A percentile compares a stretch with the other conserved stretches of the same genome.
Evolutionary conservation across 2,329 filamentous ascomycete species (phyloP).

Genomic region (Apiospora pterosperma): DNA sequence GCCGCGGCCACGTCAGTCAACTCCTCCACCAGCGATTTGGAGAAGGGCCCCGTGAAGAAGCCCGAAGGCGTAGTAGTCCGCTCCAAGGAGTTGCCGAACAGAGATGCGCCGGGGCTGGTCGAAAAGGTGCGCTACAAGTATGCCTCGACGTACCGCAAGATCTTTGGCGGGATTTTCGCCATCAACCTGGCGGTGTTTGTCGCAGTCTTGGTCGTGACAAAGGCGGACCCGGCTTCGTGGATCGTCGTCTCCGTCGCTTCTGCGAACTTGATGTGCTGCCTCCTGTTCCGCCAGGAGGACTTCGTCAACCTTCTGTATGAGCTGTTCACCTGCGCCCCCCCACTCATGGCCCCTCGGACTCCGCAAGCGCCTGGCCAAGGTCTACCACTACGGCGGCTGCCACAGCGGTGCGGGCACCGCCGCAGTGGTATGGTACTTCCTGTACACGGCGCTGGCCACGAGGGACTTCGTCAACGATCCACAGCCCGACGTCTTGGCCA

Average conservation of each 20-base stretch:
- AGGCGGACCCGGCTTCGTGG: not conserved
- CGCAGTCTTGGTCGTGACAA: not conserved
- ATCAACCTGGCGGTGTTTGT: not conserved
- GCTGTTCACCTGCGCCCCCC: conserved; percentile 37
- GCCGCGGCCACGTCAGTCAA: not conserved
- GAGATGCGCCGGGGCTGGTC: not conserved
- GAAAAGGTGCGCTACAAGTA: not conserved
- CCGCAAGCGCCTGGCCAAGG: conserved; percentile 42
- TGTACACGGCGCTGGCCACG: conserved; percentile 18
- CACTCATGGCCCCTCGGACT: conserved; percentile 39
- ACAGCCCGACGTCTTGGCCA: not conserved
- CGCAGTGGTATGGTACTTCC: conserved; percentile 42
- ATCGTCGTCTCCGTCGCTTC: not conserved
- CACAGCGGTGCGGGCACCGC: conserved; percentile 49
- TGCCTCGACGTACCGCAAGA: not conserved
- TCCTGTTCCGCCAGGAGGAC: conserved; percentile 30
- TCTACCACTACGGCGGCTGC: conserved; percentile 51
- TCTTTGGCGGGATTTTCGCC: not conserved
- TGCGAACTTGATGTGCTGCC: not conserved
- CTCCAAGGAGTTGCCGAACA: not conserved
- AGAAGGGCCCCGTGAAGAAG: not conserved
- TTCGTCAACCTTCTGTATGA: conserved; percentile 44
- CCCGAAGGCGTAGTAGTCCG: not conserved
- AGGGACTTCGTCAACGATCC: not conserved
- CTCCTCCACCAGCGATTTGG: not conserved